Evolutionary conservation across 106 monocot genomes (phyloP), one percentile per base, ranked within the genome.

Genomic region (Xerophyta viscosa): DNA sequence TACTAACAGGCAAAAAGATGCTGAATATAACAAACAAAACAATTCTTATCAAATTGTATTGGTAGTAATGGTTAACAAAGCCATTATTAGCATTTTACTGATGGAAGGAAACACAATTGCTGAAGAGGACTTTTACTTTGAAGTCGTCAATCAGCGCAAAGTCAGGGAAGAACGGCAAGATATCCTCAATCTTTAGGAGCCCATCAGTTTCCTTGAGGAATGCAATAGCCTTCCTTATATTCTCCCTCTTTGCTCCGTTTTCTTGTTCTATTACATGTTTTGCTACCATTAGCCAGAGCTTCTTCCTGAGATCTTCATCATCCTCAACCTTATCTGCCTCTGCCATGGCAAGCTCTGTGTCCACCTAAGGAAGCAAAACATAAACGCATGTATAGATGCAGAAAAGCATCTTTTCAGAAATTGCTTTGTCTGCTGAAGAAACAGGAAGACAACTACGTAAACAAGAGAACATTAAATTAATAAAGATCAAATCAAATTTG

Each of bases 321-420:
- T 98, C 98, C 70, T 98, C 98, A 58, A 98, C 98, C 53, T 90
- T 98, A 61, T 98, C 98, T 18, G 98, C 98, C 79, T 98, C 98
- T 57, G 98, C 98, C 86, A 90, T 98, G 41, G 98, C 98, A 71
- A 98, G 90, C 31, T 98, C 98, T 60, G 76, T 68, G 29, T 98
- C 90, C 47, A 98, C 89, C 96, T 96, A 51, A 27, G 24, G 19
- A 56, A 75, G 9, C 30, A 56, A 33, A 33, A n/a, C n/a, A n/a
- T n/a, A n/a, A n/a, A n/a, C n/a, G n/a, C n/a, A n/a, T n/a, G n/a
- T n/a, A n/a, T n/a, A n/a, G n/a, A n/a, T n/a, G n/a, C n/a, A n/a
- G n/a, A n/a, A n/a, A n/a, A n/a, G n/a, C n/a, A n/a, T n/a, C n/a
- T n/a, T n/a, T n/a, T n/a, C n/a, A n/a, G n/a, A n/a, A n/a, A n/a